Percentiles rank a stretch among this genome's conserved stretches.
Conservation (phyloP, 192 early-diverging fungal species). For the Gryganskiella cystojenkinii region DNA sequence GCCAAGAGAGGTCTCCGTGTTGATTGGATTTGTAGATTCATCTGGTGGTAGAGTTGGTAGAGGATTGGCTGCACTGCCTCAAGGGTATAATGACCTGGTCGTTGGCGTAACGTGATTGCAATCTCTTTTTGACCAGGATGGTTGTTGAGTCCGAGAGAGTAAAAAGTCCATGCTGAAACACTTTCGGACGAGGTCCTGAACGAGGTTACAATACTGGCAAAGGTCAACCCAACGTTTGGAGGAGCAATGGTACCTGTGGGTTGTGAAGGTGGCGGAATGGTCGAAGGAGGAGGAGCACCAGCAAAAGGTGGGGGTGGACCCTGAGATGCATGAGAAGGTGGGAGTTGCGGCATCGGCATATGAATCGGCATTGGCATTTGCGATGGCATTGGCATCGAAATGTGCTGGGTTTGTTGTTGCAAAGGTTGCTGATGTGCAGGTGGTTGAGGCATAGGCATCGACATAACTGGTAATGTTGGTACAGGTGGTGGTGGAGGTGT, state of each 20-base stretch:
- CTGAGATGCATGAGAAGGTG: too few relatives aligned
- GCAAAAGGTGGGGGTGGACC: slow-evolving; percentile 4
- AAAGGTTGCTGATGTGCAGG: not conserved
- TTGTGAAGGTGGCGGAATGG: slow-evolving; percentile 2
- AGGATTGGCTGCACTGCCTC: slow-evolving; percentile 40
- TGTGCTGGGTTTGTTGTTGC: not conserved
- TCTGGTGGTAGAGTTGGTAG: slow-evolving; percentile 38
- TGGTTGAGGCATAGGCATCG: not conserved
- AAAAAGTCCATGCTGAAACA: slow-evolving; percentile 38
- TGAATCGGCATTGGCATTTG: slow-evolving; percentile 2
- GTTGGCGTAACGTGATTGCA: slow-evolving; percentile 40
- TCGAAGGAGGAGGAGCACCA: not conserved
- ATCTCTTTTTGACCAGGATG: slow-evolving; percentile 49
- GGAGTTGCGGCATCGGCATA: slow-evolving; percentile 18
- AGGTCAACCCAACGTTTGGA: slow-evolving; percentile 11
- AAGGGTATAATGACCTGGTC: slow-evolving; percentile 30
- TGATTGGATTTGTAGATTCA: slow-evolving; percentile 29
- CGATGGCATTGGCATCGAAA: not conserved
- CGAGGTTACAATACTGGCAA: slow-evolving; percentile 42
- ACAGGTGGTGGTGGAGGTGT: slow-evolving; percentile 12
- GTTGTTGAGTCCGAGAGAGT: slow-evolving; percentile 28
- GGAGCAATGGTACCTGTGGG: not conserved
- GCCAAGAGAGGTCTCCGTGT: slow-evolving; percentile 27
- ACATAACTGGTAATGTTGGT: not conserved
- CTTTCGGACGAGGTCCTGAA: slow-evolving; percentile 48